Conservation (phyloP, 106 monocot species). For the Dioscorea alata region DNA sequence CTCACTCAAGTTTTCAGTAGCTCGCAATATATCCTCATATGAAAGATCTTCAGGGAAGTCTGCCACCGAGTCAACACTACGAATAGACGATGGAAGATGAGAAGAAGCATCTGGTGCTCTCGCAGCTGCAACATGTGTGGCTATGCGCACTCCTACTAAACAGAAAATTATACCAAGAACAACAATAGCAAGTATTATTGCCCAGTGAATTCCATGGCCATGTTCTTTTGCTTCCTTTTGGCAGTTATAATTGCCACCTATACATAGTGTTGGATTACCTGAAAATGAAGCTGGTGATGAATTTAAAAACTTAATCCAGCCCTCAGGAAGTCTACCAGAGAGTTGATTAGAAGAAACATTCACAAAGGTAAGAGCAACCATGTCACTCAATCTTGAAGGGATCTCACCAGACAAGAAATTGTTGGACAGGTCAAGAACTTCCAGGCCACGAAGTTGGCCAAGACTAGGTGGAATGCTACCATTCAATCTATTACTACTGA, state of each 20-base stretch:
- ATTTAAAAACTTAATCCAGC: constrained; percentile 49
- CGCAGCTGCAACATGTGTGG: constrained; percentile 12
- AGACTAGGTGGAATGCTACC: constrained; percentile 48
- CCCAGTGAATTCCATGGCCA: constrained; percentile 8
- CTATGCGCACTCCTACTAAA: constrained; percentile 19
- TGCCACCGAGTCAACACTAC: constrained; percentile 15
- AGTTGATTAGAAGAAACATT: constrained; percentile 63
- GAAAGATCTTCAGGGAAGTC: constrained; percentile 58
- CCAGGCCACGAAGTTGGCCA: constrained; percentile 51
- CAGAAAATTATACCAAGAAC: constrained; percentile 16
- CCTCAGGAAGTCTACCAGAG: constrained; percentile 37
- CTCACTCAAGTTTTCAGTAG: constrained; percentile 59
- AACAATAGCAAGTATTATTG: neutral
- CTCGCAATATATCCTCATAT: constrained; percentile 54
- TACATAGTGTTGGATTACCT: constrained; percentile 35
- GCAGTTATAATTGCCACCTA: constrained; percentile 10
- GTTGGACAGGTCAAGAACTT: constrained; percentile 55
- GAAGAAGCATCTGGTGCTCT: constrained; percentile 2
- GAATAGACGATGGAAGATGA: constrained; percentile 4
- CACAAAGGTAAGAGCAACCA: constrained; percentile 57
- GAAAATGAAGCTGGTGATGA: constrained; percentile 36
- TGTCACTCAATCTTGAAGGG: constrained; percentile 38
- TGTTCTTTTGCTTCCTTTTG: neutral
- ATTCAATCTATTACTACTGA: constrained; percentile 46
- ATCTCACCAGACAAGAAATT: constrained; percentile 61